Evolutionary conservation across 495 filamentous ascomycete genomes (phyloP), one percentile per base, ranked within the genome.

Genomic region (Friedmanniomyces endolithicus): DNA sequence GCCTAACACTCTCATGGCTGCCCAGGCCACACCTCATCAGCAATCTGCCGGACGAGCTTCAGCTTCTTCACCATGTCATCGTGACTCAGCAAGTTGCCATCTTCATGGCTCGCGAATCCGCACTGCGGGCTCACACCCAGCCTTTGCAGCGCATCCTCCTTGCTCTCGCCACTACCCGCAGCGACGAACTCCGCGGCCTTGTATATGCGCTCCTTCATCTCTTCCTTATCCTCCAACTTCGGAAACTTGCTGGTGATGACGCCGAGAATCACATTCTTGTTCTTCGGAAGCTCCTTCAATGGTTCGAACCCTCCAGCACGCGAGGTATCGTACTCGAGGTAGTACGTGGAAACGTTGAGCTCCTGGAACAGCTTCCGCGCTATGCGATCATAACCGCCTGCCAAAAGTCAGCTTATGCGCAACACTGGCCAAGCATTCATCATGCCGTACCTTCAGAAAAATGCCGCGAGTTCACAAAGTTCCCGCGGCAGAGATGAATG

Each of bases 251-350:
- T 81, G 40, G 79, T 80, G 65, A 85, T 78, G 25, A 82, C 76
- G 35, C 81, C 81, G 3, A 85, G 69, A 9, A 85, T 78, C 23
- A 82, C 79, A 43, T 78, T 77, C 75, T 85, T 84, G 70, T 77
- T 68, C 67, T 75, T 74, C 39, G 81, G 81, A 43, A 85, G 70
- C 59, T 73, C 71, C 44, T 74, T 71, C 47, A 84, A 71, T n/a
- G 81, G 81, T 61, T 80, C 76, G 65, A 84, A 85, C 34, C 79
- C 78, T 35, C 81, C 81, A 1, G 80, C 80, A 7, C 81, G 78
- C 48, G 75, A 74, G 29, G 82, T 83, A 64, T 85, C 81, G 61
- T 78, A 85, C 68, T 85, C 81, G 56, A 85, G 75, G 65, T 84
- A 84, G 69, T 80, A 85, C 1, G 79, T 83, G 56, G 80, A 74